Conservation (phyloP, 495 filamentous ascomycete species). For the Neurospora africana region DNA sequence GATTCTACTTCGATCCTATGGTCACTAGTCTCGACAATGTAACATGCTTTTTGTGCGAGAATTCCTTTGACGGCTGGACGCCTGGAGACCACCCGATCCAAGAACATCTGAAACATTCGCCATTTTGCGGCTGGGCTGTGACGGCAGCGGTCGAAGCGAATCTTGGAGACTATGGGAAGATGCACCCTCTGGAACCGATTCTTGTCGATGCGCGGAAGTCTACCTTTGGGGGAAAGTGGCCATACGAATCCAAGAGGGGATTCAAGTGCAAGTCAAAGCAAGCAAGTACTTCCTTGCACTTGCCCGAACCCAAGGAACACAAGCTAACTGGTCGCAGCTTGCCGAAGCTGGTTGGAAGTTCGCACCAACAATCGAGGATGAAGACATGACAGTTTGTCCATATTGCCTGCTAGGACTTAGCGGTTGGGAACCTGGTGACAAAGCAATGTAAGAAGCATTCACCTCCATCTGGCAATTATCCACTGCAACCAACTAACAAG, state of each 20-base stretch:
- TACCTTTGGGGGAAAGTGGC: constrained; percentile 75
- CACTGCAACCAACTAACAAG: constrained; percentile 11
- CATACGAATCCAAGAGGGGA: constrained; percentile 76
- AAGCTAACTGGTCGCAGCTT: constrained; percentile 48
- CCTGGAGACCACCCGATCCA: constrained; percentile 63
- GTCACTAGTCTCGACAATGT: constrained; percentile 73
- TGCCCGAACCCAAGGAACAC: not conserved
- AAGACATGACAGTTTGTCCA: constrained; percentile 77
- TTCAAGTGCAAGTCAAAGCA: constrained; percentile 82
- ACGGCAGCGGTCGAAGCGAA: constrained; percentile 58
- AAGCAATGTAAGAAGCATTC: constrained; percentile 57
- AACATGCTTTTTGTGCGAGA: constrained; percentile 73
- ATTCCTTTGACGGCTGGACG: constrained; percentile 82
- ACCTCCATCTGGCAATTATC: constrained; percentile 7
- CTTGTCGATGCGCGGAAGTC: constrained; percentile 67
- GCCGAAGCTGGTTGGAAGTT: constrained; percentile 89
- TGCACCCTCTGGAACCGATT: constrained; percentile 58
- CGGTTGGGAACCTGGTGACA: constrained; percentile 85
- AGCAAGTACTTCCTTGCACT: constrained; percentile 37
- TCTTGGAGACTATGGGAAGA: constrained; percentile 50
- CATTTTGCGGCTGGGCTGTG: constrained; percentile 80
- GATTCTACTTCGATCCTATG: constrained; percentile 78
- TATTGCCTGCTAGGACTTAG: constrained; percentile 82
- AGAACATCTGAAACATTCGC: constrained; percentile 77
- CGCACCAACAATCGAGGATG: constrained; percentile 65